Percentiles rank a stretch among this genome's conserved stretches.
phyloP scores from a whole-genome alignment of 1,284 basidiomycete species.

The Cryptococcus hybrid region DNA sequence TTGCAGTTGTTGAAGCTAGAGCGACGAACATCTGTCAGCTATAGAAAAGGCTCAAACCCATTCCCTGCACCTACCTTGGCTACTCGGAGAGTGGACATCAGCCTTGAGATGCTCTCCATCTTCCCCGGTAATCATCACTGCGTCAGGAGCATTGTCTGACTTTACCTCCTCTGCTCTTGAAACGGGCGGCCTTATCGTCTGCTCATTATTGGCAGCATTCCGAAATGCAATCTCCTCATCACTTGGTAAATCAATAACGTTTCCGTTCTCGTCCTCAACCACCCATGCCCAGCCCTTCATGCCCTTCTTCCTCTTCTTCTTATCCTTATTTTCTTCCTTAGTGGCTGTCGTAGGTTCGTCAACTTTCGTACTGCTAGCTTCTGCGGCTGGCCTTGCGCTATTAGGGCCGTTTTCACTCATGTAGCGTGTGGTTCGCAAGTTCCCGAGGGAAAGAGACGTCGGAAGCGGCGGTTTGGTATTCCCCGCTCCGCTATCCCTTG shows the following conservation, averaged over 20 bases:
- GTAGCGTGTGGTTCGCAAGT: not conserved
- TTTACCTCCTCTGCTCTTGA: not conserved
- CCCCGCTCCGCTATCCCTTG: not conserved
- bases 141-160: not conserved
- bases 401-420: not conserved
- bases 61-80: not conserved
- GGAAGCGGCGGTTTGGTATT: not conserved
- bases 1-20: not conserved
- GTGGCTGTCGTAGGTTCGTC: not conserved
- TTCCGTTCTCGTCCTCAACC: slow-evolving; percentile 41
- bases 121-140: not conserved
- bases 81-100: not conserved
- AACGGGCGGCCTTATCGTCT: too few species aligned
- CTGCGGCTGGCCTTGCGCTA: not conserved
- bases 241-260: slow-evolving; percentile 16
- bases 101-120: not conserved
- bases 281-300: slow-evolving; percentile 48
- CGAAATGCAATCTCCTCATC: not conserved
- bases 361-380: not conserved
- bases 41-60: not conserved
- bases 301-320: slow-evolving; percentile 29
- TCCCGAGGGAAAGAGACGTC: not conserved
- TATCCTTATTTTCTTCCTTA: slow-evolving; percentile 22
- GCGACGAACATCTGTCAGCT: not conserved
- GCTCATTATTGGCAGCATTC: too few species aligned